phyloP scores from a whole-genome alignment of 176 grass and related monocot species.

The bread wheat (Triticum aestivum) region DNA sequence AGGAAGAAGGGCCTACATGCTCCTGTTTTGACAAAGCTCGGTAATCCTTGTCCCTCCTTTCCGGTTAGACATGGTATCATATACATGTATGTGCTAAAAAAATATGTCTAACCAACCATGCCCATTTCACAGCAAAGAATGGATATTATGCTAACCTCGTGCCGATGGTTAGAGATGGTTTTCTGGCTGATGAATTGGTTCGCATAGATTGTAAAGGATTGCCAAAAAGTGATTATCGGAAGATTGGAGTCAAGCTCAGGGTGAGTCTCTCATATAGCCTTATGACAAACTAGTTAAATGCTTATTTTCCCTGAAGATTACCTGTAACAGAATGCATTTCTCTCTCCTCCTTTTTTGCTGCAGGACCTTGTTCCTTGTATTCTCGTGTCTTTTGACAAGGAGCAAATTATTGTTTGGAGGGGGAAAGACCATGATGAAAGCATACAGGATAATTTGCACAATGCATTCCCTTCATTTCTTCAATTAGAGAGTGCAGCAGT shows the following conservation, averaged over 20 bases:
- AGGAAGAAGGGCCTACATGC: constrained; percentile 77
- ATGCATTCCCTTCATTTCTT: constrained; percentile 16
- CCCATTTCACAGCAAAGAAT: constrained; percentile 68
- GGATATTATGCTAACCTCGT: constrained; percentile 83
- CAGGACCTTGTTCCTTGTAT: constrained; percentile 91
- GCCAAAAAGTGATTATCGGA: constrained; percentile 78
- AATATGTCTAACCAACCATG: neutral
- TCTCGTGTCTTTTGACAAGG: constrained; percentile 73
- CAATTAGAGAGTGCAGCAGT: constrained; percentile 29
- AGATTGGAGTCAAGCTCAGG: constrained; percentile 93
- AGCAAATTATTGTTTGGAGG: constrained; percentile 87
- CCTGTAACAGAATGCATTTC: neutral
- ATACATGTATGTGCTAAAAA: neutral
- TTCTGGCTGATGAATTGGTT: constrained; percentile 63
- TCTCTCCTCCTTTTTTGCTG: neutral
- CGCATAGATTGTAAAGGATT: constrained; percentile 82
- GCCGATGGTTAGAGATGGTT: constrained; percentile 72
- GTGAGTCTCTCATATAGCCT: constrained; percentile 38
- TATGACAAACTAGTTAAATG: neutral
- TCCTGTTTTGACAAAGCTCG: constrained; percentile 76
- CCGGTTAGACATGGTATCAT: neutral
- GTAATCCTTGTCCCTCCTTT: constrained; percentile 29
- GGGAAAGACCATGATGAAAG: constrained; percentile 53
- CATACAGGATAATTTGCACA: constrained; percentile 29
- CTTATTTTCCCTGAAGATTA: neutral